Conservation (phyloP, 257 asterid species). For the Linderniella brevidens region DNA sequence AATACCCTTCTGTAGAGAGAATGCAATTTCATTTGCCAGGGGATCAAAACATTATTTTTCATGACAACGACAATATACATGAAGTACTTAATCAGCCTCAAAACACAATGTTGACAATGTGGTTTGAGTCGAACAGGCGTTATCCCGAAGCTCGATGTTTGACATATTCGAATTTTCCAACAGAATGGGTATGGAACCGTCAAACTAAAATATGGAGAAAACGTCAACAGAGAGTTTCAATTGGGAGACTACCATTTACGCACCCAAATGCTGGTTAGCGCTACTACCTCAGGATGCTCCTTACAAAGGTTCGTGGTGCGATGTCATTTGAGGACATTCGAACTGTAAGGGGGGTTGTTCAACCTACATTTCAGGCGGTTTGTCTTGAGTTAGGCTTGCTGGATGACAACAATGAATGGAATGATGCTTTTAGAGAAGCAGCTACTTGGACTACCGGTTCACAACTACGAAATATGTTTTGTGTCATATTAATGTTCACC, state of each 20-base stretch:
- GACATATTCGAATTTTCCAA: constrained; percentile 4
- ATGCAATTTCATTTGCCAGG: neutral
- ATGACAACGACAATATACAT: neutral
- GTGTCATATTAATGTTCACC: neutral
- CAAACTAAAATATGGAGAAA: neutral
- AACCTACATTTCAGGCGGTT: neutral
- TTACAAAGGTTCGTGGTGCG: neutral
- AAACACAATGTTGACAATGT: constrained; percentile 6
- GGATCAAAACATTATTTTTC: too few relatives aligned
- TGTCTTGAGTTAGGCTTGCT: too few relatives aligned
- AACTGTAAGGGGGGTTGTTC: constrained; percentile 2
- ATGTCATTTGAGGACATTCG: constrained; percentile 2
- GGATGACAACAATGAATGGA: neutral
- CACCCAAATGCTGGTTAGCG: neutral
- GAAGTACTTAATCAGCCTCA: neutral
- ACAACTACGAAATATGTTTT: constrained; percentile 2
- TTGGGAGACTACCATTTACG: neutral
- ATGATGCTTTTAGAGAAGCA: constrained; percentile 4
- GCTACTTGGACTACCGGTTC: constrained; percentile 8
- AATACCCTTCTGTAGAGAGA: neutral
- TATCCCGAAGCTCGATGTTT: neutral
- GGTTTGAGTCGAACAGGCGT: constrained; percentile 4
- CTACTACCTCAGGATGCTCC: neutral
- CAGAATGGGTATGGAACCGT: neutral
- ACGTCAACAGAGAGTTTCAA: neutral